Evolutionary conservation across 768 basidiomycete genomes (phyloP).

Genomic region (Coprinopsis cinerea): DNA sequence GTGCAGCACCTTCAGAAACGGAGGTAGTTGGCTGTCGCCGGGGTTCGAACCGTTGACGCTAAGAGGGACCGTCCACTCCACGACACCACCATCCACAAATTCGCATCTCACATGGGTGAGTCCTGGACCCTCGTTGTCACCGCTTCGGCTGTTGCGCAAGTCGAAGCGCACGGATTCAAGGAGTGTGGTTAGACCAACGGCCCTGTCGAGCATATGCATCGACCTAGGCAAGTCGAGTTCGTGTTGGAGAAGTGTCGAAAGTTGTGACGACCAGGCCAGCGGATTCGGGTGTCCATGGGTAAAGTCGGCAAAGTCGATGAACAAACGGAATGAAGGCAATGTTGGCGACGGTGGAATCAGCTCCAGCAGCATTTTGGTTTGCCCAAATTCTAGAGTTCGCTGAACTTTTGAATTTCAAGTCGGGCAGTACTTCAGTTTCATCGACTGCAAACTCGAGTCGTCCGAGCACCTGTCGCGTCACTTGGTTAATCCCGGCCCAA

Average conservation of each 20-base stretch:
- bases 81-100: slow-evolving; percentile 1
- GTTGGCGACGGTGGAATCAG: slow-evolving; percentile 5
- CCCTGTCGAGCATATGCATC: slow-evolving; percentile 11
- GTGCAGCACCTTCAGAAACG: background rate
- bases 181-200: slow-evolving; percentile 6
- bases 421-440: background rate
- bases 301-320: slow-evolving; percentile 9
- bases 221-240: slow-evolving; percentile 7
- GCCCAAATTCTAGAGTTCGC: background rate
- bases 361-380: slow-evolving; percentile 8
- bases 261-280: slow-evolving; percentile 1
- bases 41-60: background rate
- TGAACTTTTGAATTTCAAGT: no score
- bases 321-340: slow-evolving; percentile 3
- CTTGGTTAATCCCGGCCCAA: background rate
- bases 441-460: background rate
- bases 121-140: background rate
- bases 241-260: background rate
- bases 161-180: slow-evolving; percentile 7
- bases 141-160: background rate
- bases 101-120: background rate
- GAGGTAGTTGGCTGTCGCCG: background rate
- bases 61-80: slow-evolving; percentile 8
- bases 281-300: slow-evolving; percentile 4
- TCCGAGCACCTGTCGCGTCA: background rate